Percentiles rank a stretch among this genome's conserved stretches.
phyloP scores from a whole-genome alignment of 139 green algal genomes.

The Haematococcus sp. region DNA sequence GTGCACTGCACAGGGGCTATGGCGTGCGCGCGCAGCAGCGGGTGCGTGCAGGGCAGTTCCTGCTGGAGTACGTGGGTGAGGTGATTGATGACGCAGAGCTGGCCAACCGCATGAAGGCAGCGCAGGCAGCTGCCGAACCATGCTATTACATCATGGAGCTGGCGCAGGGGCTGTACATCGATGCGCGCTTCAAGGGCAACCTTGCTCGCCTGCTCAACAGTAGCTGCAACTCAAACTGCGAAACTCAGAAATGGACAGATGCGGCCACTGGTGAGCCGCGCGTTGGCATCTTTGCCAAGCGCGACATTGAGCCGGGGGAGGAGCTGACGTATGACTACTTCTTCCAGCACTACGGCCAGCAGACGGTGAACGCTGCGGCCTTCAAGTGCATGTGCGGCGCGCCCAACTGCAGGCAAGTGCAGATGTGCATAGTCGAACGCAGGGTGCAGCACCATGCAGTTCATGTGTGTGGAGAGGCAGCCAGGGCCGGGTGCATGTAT shows the following conservation, averaged over 20 bases:
- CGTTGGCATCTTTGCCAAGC: conserved; percentile 80
- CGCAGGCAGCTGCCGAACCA: conserved; percentile 24
- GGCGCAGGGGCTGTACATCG: conserved; percentile 68
- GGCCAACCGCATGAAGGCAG: conserved; percentile 58
- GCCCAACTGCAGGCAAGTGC: conserved; percentile 52
- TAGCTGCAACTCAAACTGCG: conserved; percentile 86
- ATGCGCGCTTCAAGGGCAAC: conserved; percentile 76
- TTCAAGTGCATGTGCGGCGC: conserved; percentile 67
- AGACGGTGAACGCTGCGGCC: conserved; percentile 11
- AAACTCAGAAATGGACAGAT: conserved; percentile 84
- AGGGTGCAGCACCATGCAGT: too few species aligned
- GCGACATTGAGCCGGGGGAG: conserved; percentile 59
- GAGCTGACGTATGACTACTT: conserved; percentile 93
- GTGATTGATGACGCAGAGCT: conserved; percentile 49
- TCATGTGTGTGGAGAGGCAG: too few species aligned
- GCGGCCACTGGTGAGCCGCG: conserved; percentile 37
- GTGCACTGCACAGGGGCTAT: conserved; percentile 33
- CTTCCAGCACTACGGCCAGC: conserved; percentile 62
- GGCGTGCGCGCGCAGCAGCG: conserved; percentile 57
- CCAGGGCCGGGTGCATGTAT: too few species aligned
- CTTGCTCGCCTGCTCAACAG: conserved; percentile 80
- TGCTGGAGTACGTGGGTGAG: conserved; percentile 87
- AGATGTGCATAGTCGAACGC: not conserved
- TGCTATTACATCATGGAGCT: conserved; percentile 91
- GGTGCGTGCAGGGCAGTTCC: conserved; percentile 64